Percentiles rank a stretch among this genome's conserved stretches.
phyloP scores from a whole-genome alignment of 345 rosid species.

The Firmiana major region DNA sequence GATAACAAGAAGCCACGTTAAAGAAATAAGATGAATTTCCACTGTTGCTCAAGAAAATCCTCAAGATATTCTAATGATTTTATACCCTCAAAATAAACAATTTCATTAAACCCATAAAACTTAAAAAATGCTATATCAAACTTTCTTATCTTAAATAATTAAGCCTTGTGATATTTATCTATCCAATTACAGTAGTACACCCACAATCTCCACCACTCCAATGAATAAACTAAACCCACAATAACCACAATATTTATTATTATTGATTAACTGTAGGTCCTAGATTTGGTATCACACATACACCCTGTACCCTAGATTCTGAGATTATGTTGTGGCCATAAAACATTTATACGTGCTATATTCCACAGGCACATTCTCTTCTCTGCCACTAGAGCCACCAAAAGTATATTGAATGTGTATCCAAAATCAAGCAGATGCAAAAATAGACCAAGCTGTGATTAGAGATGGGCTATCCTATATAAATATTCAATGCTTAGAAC shows the following conservation, averaged over 20 bases:
- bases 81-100: neutral
- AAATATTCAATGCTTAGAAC: neutral
- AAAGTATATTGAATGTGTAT: neutral
- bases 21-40: neutral
- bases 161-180: neutral
- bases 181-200: neutral
- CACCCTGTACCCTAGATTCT: neutral
- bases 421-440: neutral
- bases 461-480: constrained; percentile 14
- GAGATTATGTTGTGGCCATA: neutral
- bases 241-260: neutral
- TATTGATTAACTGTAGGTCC: neutral
- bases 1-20: neutral
- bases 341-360: neutral
- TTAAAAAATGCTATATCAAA: neutral
- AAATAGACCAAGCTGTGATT: neutral
- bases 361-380: neutral
- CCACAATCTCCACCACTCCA: neutral
- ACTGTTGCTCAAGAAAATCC: neutral
- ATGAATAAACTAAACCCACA: neutral
- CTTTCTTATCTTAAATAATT: neutral
- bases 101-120: neutral
- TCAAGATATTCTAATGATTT: neutral
- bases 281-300: neutral
- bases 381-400: neutral